Percentiles rank a stretch among this genome's conserved stretches.
Conservation (phyloP, 345 rosid species). For the Linum lewisii region DNA sequence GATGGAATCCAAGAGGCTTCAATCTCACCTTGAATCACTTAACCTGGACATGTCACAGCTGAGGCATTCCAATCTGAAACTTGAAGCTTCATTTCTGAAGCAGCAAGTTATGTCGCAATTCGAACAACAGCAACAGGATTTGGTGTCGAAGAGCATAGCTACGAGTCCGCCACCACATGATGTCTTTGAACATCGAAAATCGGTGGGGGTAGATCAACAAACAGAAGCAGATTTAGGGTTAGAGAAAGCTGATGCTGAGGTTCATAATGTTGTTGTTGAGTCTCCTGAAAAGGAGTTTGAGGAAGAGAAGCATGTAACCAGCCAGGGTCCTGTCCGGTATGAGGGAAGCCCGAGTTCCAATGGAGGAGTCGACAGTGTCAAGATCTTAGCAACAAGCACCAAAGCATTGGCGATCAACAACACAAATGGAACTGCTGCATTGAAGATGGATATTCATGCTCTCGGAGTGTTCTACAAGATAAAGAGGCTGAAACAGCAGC, state of each 20-base stretch:
- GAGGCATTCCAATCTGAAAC: constrained; percentile 42
- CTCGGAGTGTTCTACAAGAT: constrained; percentile 92
- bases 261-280: constrained; percentile 19
- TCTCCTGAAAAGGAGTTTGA: constrained; percentile 51
- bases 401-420: constrained; percentile 24
- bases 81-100: constrained; percentile 37
- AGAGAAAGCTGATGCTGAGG: constrained; percentile 12
- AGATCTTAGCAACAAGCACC: constrained; percentile 19
- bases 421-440: constrained; percentile 27
- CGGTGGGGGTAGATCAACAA: constrained; percentile 30
- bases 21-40: constrained; percentile 52
- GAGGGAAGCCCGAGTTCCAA: constrained; percentile 25
- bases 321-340: constrained; percentile 9
- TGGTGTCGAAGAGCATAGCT: too few species aligned
- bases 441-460: constrained; percentile 90
- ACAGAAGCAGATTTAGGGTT: too few species aligned
- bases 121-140: constrained; percentile 16
- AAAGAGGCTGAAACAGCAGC: constrained; percentile 86
- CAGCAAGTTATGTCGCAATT: constrained; percentile 30
- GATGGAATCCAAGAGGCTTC: constrained; percentile 59
- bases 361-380: constrained; percentile 13
- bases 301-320: constrained; percentile 29
- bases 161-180: constrained; percentile 12
- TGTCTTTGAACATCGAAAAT: constrained; percentile 23
- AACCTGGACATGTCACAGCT: constrained; percentile 49